Base-by-base conservation (phyloP, 768 basidiomycete species). In the Hortiboletus campestris region DNA sequence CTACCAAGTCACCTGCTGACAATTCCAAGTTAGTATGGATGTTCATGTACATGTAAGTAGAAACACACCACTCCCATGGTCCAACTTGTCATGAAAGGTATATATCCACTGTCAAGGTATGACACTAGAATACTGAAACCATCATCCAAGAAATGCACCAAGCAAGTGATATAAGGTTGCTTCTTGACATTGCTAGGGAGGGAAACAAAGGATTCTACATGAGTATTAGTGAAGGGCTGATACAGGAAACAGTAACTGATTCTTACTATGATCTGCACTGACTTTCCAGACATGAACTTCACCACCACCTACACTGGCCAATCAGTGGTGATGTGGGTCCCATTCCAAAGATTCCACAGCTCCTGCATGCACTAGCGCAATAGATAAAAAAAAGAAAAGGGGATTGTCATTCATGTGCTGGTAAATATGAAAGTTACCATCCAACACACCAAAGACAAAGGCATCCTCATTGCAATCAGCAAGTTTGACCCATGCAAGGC, bases 381-480 rank as follows among this genome's bases (percentile, higher is more conserved):
- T 32, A 5, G 42, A 55, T 1, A 8, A 17, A 19, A 55, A 55
- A 6, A 1, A 5, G 7, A 44, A 55, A 4, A 49, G 11, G 2
- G 48, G 38, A 13, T 32, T 8, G 2, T 46, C 43, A 3, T n/a
- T 22, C 2, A 16, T 17, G 10, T 12, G 7, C 5, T 39, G n/a
- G 17, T 56, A 56, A 1, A 50, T 22, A 41, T 46, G 49, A 20
- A 56, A 38, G 25, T 55, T 55, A 3, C 35, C 29, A n/a, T 55
- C 36, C 1, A 36, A 55, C 9, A 28, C 14, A 4, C 54, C 28
- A 2, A 55, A 49, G 1, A 49, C 9, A 4, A 55, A 55, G 7
- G 17, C 6, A 16, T 40, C 48, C n/a, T 55, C n/a, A 3, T 42
- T 16, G 1, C 14, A 35, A 20, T 49, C 20, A 8, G 34, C 6